A percentile compares a stretch with the other conserved stretches of the same genome.
These are phyloP conservation scores for Cryptomeria japonica DNA, from an alignment of 75 land plant genomes.

Conservation along the genomic window DNA sequence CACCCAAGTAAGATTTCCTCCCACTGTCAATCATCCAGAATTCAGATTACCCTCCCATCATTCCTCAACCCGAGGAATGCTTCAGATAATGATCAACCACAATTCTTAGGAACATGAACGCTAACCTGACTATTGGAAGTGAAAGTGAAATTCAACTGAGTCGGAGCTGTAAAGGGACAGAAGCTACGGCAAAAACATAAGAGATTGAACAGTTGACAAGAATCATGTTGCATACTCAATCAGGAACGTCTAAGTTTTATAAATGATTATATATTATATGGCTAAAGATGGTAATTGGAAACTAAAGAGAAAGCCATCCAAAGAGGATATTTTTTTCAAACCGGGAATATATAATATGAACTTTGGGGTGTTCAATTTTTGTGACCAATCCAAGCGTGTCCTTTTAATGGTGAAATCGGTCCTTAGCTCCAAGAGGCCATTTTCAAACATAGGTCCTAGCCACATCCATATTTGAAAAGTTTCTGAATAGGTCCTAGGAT, in stretches of 20 bases:
- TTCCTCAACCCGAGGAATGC: neutral
- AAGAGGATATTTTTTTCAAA: neutral
- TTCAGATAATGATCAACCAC: neutral
- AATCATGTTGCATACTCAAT: neutral
- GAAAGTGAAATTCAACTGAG: neutral
- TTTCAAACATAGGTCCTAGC: neutral
- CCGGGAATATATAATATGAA: neutral
- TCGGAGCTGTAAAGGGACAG: neutral
- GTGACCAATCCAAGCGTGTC: neutral
- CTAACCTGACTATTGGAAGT: neutral
- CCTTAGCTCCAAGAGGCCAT: neutral
- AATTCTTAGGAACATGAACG: neutral
- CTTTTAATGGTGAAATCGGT: neutral
- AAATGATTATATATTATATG: neutral
- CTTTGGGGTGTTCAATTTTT: neutral
- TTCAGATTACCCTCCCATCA: neutral
- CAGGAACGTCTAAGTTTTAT: neutral
- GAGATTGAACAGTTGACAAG: neutral
- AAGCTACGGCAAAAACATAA: neutral
- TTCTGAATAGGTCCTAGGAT: neutral
- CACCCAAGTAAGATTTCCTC: conserved; percentile 21
- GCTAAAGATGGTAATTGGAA: neutral
- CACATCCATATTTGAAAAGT: neutral
- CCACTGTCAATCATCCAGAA: conserved; percentile 20
- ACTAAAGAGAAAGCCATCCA: neutral